phyloP scores from a whole-genome alignment of 169 alveolate species.

The Plasmodium ovale region DNA sequence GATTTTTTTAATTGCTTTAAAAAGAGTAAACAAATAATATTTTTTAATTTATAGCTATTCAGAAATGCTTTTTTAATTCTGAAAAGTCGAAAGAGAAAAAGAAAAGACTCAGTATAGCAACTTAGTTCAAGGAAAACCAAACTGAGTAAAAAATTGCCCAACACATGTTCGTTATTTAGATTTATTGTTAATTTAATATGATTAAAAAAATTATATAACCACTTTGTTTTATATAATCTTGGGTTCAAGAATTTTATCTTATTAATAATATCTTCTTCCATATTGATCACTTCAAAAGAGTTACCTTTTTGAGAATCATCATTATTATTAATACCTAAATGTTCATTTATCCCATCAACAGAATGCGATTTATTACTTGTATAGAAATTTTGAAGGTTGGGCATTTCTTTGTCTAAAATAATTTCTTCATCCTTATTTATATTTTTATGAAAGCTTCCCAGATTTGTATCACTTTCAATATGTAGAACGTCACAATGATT shows the following conservation, averaged over 20 bases:
- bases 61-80: constrained; percentile 61
- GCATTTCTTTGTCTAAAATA: not conserved
- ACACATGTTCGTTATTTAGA: constrained; percentile 53
- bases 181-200: constrained; percentile 66
- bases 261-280: constrained; percentile 35
- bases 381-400: no score
- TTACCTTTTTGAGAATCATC: not conserved
- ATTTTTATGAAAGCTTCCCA: not conserved
- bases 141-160: constrained; percentile 64
- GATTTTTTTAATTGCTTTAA: constrained; percentile 59
- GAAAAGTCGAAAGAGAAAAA: constrained; percentile 54
- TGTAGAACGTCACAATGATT: no score
- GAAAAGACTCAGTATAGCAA: constrained; percentile 72
- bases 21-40: constrained; percentile 45
- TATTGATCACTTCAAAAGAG: not conserved
- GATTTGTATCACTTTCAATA: not conserved
- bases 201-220: constrained; percentile 67
- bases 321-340: not conserved
- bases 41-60: constrained; percentile 73
- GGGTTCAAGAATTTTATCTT: constrained; percentile 56
- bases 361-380: not conserved
- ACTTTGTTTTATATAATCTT: constrained; percentile 50
- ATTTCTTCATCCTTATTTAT: not conserved
- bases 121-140: constrained; percentile 65
- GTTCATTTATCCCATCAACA: not conserved